Conservation (phyloP, 306 rosid species). For the Canavalia ensiformis region DNA sequence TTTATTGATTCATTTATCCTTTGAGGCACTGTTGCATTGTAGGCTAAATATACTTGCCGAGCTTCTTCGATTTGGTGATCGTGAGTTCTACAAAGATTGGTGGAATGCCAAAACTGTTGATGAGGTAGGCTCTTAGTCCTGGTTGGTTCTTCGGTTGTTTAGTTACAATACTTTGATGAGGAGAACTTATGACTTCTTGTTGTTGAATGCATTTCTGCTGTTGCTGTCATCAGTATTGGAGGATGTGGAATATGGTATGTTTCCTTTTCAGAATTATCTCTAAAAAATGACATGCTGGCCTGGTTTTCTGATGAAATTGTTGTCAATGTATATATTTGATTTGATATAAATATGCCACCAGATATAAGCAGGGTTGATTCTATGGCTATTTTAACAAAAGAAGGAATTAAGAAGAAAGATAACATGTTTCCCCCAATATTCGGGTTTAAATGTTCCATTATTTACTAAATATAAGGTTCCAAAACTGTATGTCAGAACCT, state of each 20-base stretch:
- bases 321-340: neutral
- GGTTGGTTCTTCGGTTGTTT: slow-evolving; percentile 37
- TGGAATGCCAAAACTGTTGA: slow-evolving; percentile 99
- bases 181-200: slow-evolving; percentile 48
- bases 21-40: slow-evolving; percentile 50
- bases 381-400: slow-evolving; percentile 8
- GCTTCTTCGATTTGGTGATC: slow-evolving; percentile 91
- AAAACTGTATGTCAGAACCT: slow-evolving; percentile 18
- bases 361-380: slow-evolving; percentile 5
- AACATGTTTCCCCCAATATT: neutral
- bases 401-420: slow-evolving; percentile 9
- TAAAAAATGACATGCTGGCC: slow-evolving; percentile 24
- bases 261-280: slow-evolving; percentile 39
- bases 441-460: neutral
- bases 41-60: slow-evolving; percentile 99
- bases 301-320: slow-evolving; percentile 21
- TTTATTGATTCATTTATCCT: slow-evolving; percentile 24
- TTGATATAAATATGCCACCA: neutral
- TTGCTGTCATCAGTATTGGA: slow-evolving; percentile 90
- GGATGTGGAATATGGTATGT: slow-evolving; percentile 98
- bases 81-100: slow-evolving; percentile 98
- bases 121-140: slow-evolving; percentile 68
- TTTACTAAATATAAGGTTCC: slow-evolving; percentile 21
- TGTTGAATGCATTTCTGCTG: slow-evolving; percentile 57
- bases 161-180: slow-evolving; percentile 37